These are phyloP conservation scores for Curvularia sp. DNA, from an alignment of 2,329 filamentous ascomycete species.

Conservation along the genomic window DNA sequence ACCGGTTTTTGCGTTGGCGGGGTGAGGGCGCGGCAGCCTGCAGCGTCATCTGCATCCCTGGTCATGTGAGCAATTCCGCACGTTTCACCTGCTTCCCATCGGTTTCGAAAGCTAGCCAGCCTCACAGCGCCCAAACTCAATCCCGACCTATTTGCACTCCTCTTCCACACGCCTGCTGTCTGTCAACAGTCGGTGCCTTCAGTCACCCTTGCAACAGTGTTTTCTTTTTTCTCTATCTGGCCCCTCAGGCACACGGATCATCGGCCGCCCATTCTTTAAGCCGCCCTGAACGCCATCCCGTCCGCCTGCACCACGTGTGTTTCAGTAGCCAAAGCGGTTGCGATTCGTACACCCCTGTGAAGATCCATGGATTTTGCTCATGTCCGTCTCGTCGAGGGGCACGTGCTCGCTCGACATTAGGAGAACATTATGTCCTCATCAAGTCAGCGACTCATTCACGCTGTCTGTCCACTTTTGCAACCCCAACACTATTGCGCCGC, in stretches of 20 bases:
- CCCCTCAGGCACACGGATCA: slow-evolving; percentile 1
- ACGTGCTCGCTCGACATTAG: slow-evolving; percentile 19
- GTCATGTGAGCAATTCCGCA: slow-evolving; percentile 22
- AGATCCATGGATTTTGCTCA: slow-evolving; percentile 18
- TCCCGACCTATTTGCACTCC: slow-evolving; percentile 13
- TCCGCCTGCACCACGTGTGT: slow-evolving; percentile 17
- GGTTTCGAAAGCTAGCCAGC: slow-evolving; percentile 20
- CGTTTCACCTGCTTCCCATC: slow-evolving; percentile 25
- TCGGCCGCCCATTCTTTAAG: slow-evolving; percentile 12
- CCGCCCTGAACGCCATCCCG: slow-evolving; percentile 17
- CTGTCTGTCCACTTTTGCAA: slow-evolving; percentile 3
- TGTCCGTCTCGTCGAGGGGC: slow-evolving; percentile 13
- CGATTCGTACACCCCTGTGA: slow-evolving; percentile 21
- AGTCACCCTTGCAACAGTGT: slow-evolving; percentile 9
- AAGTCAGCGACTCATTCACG: slow-evolving; percentile 12
- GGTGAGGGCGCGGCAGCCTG: slow-evolving; percentile 23
- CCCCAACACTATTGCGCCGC: slow-evolving; percentile 1
- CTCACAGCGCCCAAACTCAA: slow-evolving; percentile 11
- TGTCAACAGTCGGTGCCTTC: slow-evolving; percentile 12
- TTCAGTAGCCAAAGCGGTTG: slow-evolving; percentile 21
- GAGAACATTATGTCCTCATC: neutral
- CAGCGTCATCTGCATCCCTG: slow-evolving; percentile 21
- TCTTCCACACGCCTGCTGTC: slow-evolving; percentile 8
- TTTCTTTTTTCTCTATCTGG: slow-evolving; percentile 6
- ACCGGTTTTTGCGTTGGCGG: slow-evolving; percentile 29